Evolutionary conservation across 495 filamentous ascomycete genomes (phyloP), one percentile per base, ranked within the genome.

Genomic region (Glonium stellatum): DNA sequence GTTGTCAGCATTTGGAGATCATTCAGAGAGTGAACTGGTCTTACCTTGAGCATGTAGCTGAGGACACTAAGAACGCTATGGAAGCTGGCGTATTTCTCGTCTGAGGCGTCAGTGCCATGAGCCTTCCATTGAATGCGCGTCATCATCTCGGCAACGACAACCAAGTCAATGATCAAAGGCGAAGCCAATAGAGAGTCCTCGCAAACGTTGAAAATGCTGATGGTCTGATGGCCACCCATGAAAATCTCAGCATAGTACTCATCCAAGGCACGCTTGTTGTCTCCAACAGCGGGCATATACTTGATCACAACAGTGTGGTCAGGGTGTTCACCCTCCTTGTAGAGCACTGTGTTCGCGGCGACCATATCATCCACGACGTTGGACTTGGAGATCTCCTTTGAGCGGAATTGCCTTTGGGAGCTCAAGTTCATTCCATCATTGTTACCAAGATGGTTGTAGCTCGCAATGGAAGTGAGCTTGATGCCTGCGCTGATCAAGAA

Each of bases 241-340:
- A 98, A 98, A 75, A 98, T 98, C 81, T 98, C 95, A 57, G 88
- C 95, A 69, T 96, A 96, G 81, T 98, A 98, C 78, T 98, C 93
- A 70, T 98, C 93, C 48, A 98, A 80, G 54, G 93, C 93, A 69
- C 93, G 95, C 84, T 98, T 98, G 82, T 96, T 95, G 78, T 98
- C 93, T 57, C 93, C 93, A 46, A 98, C 93, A 66, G 92, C 92
- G 13, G 95, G 93, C 90, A 98, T 95, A 81, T 98, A 98, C 83
- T 78, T 78, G 70, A 78, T 78, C 41, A 78, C 75, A 61, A 78
- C 75, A 18, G 67, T 70, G 62, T 78, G 75, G 58, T 78, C 75
- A 1, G 75, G 75, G 53, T 78, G 73, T 63, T 78, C 75, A 65
- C 87, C 91, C 70, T 87, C 76, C 71, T 83, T 82, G 79, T 98